These are phyloP conservation scores for Craspedostauros australis DNA, from an alignment of 108 stramenopile species.

Conservation along the genomic window DNA sequence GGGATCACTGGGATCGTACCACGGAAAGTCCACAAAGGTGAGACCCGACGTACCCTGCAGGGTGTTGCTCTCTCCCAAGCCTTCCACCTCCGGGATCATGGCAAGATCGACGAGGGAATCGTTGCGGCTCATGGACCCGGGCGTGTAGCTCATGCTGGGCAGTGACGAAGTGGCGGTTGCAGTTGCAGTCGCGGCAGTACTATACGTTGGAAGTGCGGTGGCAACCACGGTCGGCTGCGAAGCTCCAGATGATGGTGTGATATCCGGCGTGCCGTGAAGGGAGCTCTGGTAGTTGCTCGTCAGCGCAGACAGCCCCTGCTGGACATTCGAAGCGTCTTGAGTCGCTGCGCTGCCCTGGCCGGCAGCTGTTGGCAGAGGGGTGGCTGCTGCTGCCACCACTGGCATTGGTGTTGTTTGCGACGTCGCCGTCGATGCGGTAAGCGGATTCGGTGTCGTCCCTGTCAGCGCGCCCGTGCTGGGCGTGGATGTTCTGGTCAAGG, in stretches of 20 bases:
- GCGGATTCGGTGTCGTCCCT: not conserved
- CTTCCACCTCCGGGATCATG: slow-evolving; percentile 43
- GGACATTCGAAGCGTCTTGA: slow-evolving; percentile 45
- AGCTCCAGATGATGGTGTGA: too few relatives aligned
- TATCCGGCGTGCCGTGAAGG: not conserved
- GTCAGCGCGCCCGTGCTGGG: not conserved
- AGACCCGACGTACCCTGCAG: slow-evolving; percentile 4
- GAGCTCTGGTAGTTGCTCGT: slow-evolving; percentile 51
- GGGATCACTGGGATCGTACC: too few relatives aligned
- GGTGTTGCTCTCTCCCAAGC: not conserved
- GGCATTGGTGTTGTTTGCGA: not conserved
- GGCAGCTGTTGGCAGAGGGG: slow-evolving; percentile 11
- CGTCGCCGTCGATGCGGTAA: slow-evolving; percentile 9
- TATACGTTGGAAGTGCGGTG: too few relatives aligned
- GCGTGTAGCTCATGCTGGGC: slow-evolving; percentile 2
- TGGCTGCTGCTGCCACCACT: not conserved
- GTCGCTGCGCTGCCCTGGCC: slow-evolving; percentile 31
- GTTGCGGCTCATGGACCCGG: slow-evolving; percentile 52
- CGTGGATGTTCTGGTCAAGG: not conserved
- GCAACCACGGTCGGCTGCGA: too few relatives aligned
- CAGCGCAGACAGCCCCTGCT: slow-evolving; percentile 46
- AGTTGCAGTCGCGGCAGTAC: too few relatives aligned
- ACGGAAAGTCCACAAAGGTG: slow-evolving; percentile 51
- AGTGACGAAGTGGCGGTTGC: not conserved
- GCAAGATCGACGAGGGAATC: slow-evolving; percentile 72